phyloP scores from a whole-genome alignment of 768 basidiomycete species.

The Naganishia vishniacii region DNA sequence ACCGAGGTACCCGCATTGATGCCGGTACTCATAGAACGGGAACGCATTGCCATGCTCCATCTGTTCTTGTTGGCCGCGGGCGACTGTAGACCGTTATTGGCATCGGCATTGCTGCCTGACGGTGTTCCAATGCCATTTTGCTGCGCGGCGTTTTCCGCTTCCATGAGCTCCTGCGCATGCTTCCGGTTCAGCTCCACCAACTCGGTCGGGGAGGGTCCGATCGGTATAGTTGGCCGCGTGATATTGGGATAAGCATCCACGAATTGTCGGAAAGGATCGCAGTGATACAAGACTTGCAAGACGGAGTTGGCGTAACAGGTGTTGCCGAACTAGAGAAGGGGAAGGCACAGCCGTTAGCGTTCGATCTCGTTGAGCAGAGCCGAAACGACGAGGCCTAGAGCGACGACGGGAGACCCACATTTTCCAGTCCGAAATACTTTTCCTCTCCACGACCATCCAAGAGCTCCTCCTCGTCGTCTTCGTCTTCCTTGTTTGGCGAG shows the following conservation, averaged over 20 bases:
- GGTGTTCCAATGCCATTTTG: neutral
- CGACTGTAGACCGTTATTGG: neutral
- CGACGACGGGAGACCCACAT: constrained; percentile 57
- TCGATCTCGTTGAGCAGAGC: too few species aligned
- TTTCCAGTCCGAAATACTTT: constrained; percentile 77
- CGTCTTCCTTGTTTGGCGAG: constrained; percentile 18
- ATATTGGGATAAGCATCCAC: constrained; percentile 56
- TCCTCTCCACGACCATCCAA: constrained; percentile 29
- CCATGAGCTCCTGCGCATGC: constrained; percentile 5
- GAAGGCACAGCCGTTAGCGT: neutral
- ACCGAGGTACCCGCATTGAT: neutral
- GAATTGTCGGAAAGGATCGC: constrained; percentile 84
- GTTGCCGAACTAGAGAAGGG: constrained; percentile 63
- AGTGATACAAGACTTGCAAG: constrained; percentile 92
- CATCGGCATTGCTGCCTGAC: neutral
- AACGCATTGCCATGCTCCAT: constrained; percentile 14
- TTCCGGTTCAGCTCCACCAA: constrained; percentile 10
- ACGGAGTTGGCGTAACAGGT: constrained; percentile 99
- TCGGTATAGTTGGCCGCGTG: constrained; percentile 55
- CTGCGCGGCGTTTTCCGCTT: constrained; percentile 1
- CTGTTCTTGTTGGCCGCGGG: neutral
- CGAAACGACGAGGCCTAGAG: neutral
- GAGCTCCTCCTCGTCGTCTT: constrained; percentile 42
- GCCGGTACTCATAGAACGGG: constrained; percentile 13
- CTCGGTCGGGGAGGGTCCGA: constrained; percentile 46